Conservation (phyloP, 2,329 filamentous ascomycete genomes). For the Apiospora saccharicola region DNA sequence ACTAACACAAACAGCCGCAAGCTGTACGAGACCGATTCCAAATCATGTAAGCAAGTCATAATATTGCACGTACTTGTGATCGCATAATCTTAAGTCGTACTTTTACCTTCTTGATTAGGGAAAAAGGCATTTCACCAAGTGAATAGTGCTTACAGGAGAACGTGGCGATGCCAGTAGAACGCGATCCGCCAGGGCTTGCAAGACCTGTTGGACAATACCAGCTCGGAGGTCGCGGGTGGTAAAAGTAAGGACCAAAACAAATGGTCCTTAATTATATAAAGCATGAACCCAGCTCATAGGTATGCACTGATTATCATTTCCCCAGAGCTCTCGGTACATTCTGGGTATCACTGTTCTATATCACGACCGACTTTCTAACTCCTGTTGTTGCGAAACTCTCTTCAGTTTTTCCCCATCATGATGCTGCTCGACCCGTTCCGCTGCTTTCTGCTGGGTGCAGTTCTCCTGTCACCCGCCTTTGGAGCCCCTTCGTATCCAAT, state of each 20-base stretch:
- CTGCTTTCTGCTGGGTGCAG: neutral
- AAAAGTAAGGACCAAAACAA: neutral
- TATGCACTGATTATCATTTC: too few species aligned
- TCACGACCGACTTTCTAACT: too few species aligned
- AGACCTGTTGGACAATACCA: neutral
- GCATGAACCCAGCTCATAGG: fast-evolving
- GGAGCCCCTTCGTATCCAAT: neutral
- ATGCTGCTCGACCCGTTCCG: neutral
- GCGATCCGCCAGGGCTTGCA: neutral
- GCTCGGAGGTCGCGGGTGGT: neutral
- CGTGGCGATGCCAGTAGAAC: neutral
- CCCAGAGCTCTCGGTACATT: neutral
- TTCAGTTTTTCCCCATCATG: neutral
- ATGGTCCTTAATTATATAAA: neutral
- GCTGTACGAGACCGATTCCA: neutral
- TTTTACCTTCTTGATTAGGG: neutral
- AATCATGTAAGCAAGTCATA: neutral
- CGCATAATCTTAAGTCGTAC: neutral
- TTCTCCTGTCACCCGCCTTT: neutral
- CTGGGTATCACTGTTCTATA: neutral
- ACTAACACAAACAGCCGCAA: neutral
- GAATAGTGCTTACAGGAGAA: neutral
- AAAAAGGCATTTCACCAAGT: neutral
- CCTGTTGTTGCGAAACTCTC: neutral
- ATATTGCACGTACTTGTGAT: neutral